Conservation (phyloP, 345 rosid species). For the Moricandia arvensis region DNA sequence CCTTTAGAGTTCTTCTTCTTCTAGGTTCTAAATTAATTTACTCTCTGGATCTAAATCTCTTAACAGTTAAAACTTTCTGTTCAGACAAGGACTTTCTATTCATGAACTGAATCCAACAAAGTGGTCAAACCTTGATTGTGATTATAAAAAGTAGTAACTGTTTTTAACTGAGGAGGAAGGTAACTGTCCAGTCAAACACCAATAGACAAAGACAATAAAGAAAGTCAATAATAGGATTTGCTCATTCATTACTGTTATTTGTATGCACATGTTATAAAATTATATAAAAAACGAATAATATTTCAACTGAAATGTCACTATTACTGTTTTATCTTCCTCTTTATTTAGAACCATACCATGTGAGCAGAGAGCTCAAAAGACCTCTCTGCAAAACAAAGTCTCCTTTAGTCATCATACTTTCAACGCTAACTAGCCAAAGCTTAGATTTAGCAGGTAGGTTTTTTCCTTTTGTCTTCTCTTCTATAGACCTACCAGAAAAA, state of each 20-base stretch:
- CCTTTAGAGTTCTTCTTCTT: conserved; percentile 2
- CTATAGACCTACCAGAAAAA: conserved; percentile 2
- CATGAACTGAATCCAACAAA: conserved; percentile 6
- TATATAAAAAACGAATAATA: conserved; percentile 22
- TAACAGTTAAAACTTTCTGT: not conserved
- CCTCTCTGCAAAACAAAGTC: conserved; percentile 7
- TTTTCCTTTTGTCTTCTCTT: conserved; percentile 13
- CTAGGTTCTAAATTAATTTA: not conserved
- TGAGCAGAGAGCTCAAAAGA: conserved; percentile 28
- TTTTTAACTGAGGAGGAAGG: conserved; percentile 18
- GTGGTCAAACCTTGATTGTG: not conserved
- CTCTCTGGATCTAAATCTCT: conserved; percentile 13
- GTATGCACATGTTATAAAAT: conserved; percentile 29
- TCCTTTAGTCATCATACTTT: conserved; percentile 4
- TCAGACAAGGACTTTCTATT: conserved; percentile 1
- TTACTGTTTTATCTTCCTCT: conserved; percentile 22
- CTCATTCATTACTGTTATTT: conserved; percentile 18
- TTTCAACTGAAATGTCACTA: conserved; percentile 35
- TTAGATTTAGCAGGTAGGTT: conserved; percentile 14
- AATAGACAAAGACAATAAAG: conserved; percentile 18
- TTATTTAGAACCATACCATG: conserved; percentile 31
- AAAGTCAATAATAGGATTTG: conserved; percentile 18
- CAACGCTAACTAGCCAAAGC: conserved; percentile 24
- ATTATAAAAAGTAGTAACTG: not conserved
- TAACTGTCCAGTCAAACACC: conserved; percentile 28